These are phyloP conservation scores for Calonectria multiphialidica DNA, from an alignment of 2,329 filamentous ascomycete genomes.

Conservation along the genomic window DNA sequence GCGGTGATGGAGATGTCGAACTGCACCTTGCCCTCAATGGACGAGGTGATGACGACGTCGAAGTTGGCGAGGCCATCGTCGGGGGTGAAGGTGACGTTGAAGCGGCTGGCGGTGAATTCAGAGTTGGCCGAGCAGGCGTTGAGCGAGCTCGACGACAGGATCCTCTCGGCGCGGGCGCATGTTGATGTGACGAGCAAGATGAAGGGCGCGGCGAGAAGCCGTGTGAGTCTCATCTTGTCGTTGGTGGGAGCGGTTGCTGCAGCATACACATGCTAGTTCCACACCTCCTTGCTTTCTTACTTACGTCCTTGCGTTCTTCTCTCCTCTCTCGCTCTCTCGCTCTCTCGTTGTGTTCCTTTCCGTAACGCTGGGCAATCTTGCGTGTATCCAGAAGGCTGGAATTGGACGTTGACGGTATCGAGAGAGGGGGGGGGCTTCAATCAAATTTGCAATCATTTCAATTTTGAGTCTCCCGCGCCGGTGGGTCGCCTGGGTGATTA, in stretches of 20 bases:
- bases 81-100: constrained; percentile 85
- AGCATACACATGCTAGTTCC: not conserved
- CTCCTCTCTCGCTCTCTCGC: too few relatives aligned
- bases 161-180: constrained; percentile 63
- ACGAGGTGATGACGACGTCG: constrained; percentile 83
- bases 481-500: not conserved
- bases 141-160: constrained; percentile 85
- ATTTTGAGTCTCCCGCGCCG: constrained; percentile 4
- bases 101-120: constrained; percentile 86
- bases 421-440: too few relatives aligned
- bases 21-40: constrained; percentile 83
- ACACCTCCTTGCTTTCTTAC: not conserved
- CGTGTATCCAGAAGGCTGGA: too few relatives aligned
- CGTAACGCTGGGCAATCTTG: too few relatives aligned
- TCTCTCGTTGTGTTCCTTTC: too few relatives aligned
- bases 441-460: not conserved
- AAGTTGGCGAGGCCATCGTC: constrained; percentile 78
- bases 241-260: not conserved
- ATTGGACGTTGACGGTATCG: too few relatives aligned
- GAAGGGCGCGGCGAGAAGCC: constrained; percentile 13
- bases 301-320: too few relatives aligned
- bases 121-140: constrained; percentile 87
- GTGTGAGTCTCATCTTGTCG: not conserved
- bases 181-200: constrained; percentile 26
- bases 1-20: constrained; percentile 83